Percentiles rank a stretch among this genome's conserved stretches.
phyloP scores from a whole-genome alignment of 164 flowering plant genomes.

The Tetrastigma voinierianum region DNA sequence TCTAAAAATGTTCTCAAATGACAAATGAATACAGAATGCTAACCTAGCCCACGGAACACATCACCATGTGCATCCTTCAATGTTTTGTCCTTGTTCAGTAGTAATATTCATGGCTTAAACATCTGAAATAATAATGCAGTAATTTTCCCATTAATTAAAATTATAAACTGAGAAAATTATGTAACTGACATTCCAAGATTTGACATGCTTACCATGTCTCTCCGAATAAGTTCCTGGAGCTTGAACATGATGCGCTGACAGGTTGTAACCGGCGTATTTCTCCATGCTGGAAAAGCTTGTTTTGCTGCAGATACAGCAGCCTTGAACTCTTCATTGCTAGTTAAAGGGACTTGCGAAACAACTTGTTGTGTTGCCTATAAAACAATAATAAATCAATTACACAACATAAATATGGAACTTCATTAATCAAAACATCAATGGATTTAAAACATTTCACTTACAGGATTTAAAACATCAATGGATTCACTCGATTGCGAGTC shows the following conservation, averaged over 20 bases:
- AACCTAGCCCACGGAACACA: constrained; percentile 95
- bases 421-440: too few relatives aligned
- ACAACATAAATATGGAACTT: neutral
- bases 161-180: neutral
- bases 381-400: neutral
- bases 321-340: constrained; percentile 21
- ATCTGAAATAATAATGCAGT: constrained; percentile 41
- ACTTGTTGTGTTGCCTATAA: constrained; percentile 20
- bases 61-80: constrained; percentile 95
- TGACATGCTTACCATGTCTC: constrained; percentile 33
- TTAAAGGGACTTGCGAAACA: constrained; percentile 23
- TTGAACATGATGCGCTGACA: constrained; percentile 23
- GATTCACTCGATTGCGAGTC: neutral
- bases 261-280: constrained; percentile 18
- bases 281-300: constrained; percentile 21
- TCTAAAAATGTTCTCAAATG: neutral
- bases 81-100: constrained; percentile 94
- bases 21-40: constrained; percentile 16
- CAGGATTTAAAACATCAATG: constrained; percentile 16
- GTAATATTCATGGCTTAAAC: constrained; percentile 81
- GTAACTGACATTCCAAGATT: too few relatives aligned
- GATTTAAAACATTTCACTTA: neutral
- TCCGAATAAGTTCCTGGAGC: constrained; percentile 24
- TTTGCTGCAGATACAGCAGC: constrained; percentile 24
- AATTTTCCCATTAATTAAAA: neutral